Evolutionary conservation across 345 rosid species (phyloP).

Genomic region (Gynandropsis gynandra): DNA sequence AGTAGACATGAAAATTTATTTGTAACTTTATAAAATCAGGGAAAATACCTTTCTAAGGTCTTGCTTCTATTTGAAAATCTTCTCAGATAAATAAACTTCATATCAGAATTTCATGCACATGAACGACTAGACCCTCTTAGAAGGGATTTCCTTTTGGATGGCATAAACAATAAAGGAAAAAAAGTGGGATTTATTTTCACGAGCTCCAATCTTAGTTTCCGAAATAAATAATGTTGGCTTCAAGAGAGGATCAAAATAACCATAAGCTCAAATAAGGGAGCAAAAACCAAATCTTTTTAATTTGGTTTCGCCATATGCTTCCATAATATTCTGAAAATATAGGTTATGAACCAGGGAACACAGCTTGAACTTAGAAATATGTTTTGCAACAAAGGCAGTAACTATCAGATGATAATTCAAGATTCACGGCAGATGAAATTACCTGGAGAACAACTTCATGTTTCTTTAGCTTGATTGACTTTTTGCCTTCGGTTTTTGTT

Average conservation of each 20-base stretch:
- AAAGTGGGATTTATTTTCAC: not conserved
- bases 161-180: slow-evolving; percentile 4
- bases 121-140: not conserved
- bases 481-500: slow-evolving; percentile 81
- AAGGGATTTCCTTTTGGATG: not conserved
- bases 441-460: slow-evolving; percentile 91
- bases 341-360: not conserved
- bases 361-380: not conserved
- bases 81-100: slow-evolving; percentile 3
- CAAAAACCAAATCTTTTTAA: slow-evolving; percentile 1
- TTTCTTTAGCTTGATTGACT: slow-evolving; percentile 70
- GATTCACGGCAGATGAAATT: slow-evolving; percentile 21
- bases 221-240: slow-evolving; percentile 1
- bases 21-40: not conserved
- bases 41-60: not conserved
- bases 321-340: slow-evolving; percentile 8
- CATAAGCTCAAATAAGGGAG: slow-evolving; percentile 3
- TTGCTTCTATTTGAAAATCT: not conserved
- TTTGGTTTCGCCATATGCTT: not conserved
- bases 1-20: slow-evolving; percentile 1
- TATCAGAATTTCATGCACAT: slow-evolving; percentile 11
- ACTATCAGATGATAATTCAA: slow-evolving; percentile 13
- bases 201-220: not conserved
- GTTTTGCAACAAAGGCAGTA: slow-evolving; percentile 11
- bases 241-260: slow-evolving; percentile 10